These are phyloP conservation scores for Clonostachys rhizophaga DNA, from an alignment of 2,329 filamentous ascomycete species.

Conservation along the genomic window DNA sequence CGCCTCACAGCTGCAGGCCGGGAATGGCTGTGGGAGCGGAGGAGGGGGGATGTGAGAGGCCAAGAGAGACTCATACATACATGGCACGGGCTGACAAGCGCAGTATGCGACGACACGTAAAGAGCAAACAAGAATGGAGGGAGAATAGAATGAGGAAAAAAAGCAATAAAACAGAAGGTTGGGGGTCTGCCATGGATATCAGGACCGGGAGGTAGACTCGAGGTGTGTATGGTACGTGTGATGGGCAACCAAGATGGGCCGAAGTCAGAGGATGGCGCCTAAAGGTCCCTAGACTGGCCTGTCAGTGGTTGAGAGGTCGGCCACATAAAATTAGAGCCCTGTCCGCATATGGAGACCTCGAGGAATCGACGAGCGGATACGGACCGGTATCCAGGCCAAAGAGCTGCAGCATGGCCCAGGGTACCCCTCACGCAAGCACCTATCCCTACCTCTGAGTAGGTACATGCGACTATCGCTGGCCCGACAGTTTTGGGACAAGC, in stretches of 20 bases:
- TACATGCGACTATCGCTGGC: not conserved
- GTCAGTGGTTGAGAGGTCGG: constrained; percentile 1
- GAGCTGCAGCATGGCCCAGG: constrained; percentile 3
- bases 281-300: not conserved
- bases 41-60: too few relatives aligned
- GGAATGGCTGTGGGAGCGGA: not conserved
- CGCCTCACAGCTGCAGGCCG: not conserved
- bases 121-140: not conserved
- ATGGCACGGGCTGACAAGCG: too few relatives aligned
- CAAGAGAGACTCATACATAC: too few relatives aligned
- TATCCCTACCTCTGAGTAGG: not conserved
- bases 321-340: constrained; percentile 5
- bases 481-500: not conserved
- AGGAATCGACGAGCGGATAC: constrained; percentile 1
- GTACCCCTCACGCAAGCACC: constrained; percentile 3
- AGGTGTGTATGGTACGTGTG: constrained; percentile 1
- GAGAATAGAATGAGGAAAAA: not conserved
- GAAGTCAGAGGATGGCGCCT: constrained; percentile 4
- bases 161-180: not conserved
- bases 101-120: too few relatives aligned
- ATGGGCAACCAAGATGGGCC: constrained; percentile 1
- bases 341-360: constrained; percentile 1
- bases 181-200: not conserved
- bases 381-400: constrained; percentile 3
- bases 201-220: not conserved